These are phyloP conservation scores for Acrocalymma vagum DNA, from an alignment of 2,329 filamentous ascomycete genomes.

Conservation along the genomic window DNA sequence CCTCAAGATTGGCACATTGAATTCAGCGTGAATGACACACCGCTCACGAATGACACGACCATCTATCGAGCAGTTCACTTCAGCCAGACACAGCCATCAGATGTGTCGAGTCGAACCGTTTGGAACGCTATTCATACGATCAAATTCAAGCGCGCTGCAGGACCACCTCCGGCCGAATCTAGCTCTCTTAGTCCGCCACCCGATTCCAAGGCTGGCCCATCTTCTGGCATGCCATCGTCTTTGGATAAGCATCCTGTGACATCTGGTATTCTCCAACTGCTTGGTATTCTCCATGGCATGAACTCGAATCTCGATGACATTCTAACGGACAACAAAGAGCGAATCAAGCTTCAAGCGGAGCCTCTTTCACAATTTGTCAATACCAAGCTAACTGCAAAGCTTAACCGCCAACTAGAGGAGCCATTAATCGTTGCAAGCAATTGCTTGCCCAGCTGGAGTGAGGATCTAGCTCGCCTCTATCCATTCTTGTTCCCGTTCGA, in stretches of 20 bases:
- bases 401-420: constrained; percentile 96
- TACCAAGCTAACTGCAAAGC: constrained; percentile 95
- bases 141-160: constrained; percentile 86
- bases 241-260: constrained; percentile 85
- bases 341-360: constrained; percentile 77
- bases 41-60: constrained; percentile 89
- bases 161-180: constrained; percentile 79
- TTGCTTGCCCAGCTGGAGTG: constrained; percentile 94
- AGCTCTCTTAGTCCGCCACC: constrained; percentile 67
- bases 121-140: constrained; percentile 93
- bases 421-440: constrained; percentile 96
- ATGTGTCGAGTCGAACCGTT: constrained; percentile 76
- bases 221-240: constrained; percentile 76
- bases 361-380: constrained; percentile 96
- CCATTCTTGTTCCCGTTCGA: constrained; percentile 98
- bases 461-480: constrained; percentile 91
- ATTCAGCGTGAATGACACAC: constrained; percentile 85
- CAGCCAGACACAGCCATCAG: constrained; percentile 67
- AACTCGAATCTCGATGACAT: constrained; percentile 95
- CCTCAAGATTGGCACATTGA: constrained; percentile 98
- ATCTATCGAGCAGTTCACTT: constrained; percentile 94
- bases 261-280: constrained; percentile 83
- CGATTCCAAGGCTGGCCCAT: constrained; percentile 60
- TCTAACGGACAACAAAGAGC: constrained; percentile 77
- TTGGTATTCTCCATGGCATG: constrained; percentile 90